These are phyloP conservation scores for Agrocybe chaxingu DNA, from an alignment of 768 basidiomycete species.

Conservation along the genomic window DNA sequence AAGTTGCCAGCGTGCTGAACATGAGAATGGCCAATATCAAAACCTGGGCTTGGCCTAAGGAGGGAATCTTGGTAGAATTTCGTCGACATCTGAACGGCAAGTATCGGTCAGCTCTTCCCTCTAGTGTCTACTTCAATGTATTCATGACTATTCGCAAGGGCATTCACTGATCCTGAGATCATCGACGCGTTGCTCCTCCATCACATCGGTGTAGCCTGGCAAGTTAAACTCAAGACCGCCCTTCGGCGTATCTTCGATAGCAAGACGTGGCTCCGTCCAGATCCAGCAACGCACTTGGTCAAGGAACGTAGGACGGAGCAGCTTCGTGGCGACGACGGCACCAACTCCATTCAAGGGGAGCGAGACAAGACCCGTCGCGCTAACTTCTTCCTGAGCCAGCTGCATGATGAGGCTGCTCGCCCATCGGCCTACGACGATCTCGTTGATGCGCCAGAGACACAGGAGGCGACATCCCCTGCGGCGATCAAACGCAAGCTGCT, in stretches of 20 bases:
- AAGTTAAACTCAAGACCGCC: constrained; percentile 30
- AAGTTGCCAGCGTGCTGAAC: constrained; percentile 40
- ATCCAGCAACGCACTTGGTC: constrained; percentile 11
- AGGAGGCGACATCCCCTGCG: constrained; percentile 12
- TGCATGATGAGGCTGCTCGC: constrained; percentile 17
- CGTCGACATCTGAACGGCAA: constrained; percentile 46
- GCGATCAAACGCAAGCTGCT: constrained; percentile 36
- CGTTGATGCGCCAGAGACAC: constrained; percentile 16
- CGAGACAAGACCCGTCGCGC: constrained; percentile 21
- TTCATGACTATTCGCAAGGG: constrained; percentile 18
- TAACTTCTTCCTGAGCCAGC: constrained; percentile 34
- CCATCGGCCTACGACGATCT: constrained; percentile 21
- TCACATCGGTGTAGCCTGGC: constrained; percentile 41
- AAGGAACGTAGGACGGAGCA: constrained; percentile 18
- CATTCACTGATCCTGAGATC: constrained; percentile 47
- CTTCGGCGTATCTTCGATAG: constrained; percentile 27
- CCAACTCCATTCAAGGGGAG: constrained; percentile 22
- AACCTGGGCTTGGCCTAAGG: constrained; percentile 41
- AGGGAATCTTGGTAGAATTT: constrained; percentile 41
- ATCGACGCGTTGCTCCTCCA: constrained; percentile 43
- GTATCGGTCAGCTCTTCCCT: constrained; percentile 28
- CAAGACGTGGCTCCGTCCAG: constrained; percentile 33
- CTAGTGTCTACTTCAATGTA: not conserved
- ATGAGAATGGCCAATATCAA: constrained; percentile 41
- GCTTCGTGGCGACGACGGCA: constrained; percentile 11